phyloP scores from a whole-genome alignment of 1,284 basidiomycete species.

The Boletus putidus region DNA sequence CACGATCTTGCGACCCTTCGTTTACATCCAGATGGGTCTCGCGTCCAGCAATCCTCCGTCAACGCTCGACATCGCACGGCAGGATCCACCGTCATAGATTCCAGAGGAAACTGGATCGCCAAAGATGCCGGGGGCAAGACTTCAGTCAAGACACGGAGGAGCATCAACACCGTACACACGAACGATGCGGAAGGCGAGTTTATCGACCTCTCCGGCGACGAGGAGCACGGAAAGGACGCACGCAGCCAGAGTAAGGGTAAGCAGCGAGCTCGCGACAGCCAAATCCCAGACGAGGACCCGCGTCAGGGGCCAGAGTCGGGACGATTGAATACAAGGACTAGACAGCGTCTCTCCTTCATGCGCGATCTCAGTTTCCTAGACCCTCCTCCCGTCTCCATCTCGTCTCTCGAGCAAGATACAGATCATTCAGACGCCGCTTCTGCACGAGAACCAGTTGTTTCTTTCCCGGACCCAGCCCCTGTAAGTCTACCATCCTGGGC shows the following conservation, averaged over 20 bases:
- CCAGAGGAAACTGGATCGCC: conserved; percentile 39
- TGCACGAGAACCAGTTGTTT: not conserved
- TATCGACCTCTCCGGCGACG: conserved; percentile 26
- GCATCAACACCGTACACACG: conserved; percentile 16
- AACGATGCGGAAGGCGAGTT: conserved; percentile 29
- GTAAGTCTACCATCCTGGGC: conserved; percentile 38
- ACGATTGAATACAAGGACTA: conserved; percentile 33
- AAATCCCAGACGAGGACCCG: conserved; percentile 4
- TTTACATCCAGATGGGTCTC: conserved; percentile 58
- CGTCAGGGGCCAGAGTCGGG: conserved; percentile 13
- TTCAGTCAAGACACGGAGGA: conserved; percentile 36
- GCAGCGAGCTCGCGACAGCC: conserved; percentile 19
- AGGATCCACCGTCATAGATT: conserved; percentile 34
- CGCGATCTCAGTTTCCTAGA: conserved; percentile 44
- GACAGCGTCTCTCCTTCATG: conserved; percentile 42
- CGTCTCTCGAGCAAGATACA: conserved; percentile 12
- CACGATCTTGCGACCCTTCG: conserved; percentile 61
- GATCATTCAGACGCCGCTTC: not conserved
- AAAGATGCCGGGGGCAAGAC: conserved; percentile 44
- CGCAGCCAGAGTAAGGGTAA: conserved; percentile 30
- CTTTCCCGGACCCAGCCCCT: conserved; percentile 46
- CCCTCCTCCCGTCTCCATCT: conserved; percentile 16
- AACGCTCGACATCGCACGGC: conserved; percentile 36
- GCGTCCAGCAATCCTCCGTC: conserved; percentile 47
- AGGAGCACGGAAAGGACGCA: conserved; percentile 3